Conservation (phyloP, 1,139 yeast genomes). For the Suhomyces terraborum region DNA sequence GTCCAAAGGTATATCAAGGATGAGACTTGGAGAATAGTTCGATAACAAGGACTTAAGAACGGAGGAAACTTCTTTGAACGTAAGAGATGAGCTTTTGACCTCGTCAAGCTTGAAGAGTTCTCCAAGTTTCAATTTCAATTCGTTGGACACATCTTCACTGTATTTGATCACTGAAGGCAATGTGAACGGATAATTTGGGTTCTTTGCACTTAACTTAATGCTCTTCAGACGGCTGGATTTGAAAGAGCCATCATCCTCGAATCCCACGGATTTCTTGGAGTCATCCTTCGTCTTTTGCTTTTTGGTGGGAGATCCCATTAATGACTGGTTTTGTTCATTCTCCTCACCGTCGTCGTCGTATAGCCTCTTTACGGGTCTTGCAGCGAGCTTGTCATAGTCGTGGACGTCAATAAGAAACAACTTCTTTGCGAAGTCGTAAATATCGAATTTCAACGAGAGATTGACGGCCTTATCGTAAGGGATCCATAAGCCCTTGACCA, state of each 20-base stretch:
- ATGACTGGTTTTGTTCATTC: constrained; percentile 16
- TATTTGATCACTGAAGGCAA: constrained; percentile 23
- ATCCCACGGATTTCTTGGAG: constrained; percentile 1
- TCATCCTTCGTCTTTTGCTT: constrained; percentile 4
- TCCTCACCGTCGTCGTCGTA: constrained; percentile 19
- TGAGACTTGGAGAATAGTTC: constrained; percentile 13
- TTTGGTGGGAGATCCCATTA: constrained; percentile 14
- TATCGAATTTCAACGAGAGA: constrained; percentile 43
- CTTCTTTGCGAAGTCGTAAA: constrained; percentile 42
- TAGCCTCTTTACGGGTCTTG: constrained; percentile 26
- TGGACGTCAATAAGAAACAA: constrained; percentile 49
- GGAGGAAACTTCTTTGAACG: constrained; percentile 18
- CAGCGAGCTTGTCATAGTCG: constrained; percentile 46
- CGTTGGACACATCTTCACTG: constrained; percentile 22
- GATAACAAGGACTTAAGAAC: constrained; percentile 21
- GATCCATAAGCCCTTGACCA: constrained; percentile 44
- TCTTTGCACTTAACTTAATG: constrained; percentile 8
- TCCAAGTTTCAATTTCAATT: constrained; percentile 24
- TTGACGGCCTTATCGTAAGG: constrained; percentile 49
- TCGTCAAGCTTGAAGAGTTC: constrained; percentile 26
- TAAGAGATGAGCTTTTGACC: constrained; percentile 14
- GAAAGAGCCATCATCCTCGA: not conserved
- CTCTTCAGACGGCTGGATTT: constrained; percentile 1
- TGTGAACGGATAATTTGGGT: constrained; percentile 26
- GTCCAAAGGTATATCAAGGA: constrained; percentile 45